These are phyloP conservation scores for Xylariaceae sp. DNA, from an alignment of 2,329 filamentous ascomycete species.

Conservation along the genomic window DNA sequence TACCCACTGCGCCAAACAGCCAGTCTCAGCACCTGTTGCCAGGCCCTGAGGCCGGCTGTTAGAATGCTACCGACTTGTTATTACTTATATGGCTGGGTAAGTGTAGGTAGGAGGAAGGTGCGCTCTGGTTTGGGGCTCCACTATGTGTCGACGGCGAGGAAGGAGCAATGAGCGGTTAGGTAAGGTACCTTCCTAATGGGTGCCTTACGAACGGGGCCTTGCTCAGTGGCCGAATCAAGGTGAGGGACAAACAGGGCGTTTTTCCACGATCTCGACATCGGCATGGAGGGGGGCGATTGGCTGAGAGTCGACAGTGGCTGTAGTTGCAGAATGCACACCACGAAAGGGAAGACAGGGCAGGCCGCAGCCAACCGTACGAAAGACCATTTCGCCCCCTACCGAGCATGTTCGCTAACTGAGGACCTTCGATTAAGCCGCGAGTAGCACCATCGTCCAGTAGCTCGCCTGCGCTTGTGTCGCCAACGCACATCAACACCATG, in stretches of 20 bases:
- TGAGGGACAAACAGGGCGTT: slow-evolving; percentile 18
- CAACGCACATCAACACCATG: slow-evolving; percentile 14
- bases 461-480: slow-evolving; percentile 9
- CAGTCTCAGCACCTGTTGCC: too few relatives aligned
- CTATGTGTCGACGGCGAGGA: too few relatives aligned
- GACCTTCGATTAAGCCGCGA: too few relatives aligned
- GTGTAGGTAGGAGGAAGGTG: too few relatives aligned
- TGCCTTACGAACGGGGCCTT: not conserved
- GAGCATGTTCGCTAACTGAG: too few relatives aligned
- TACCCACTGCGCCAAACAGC: too few relatives aligned
- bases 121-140: too few relatives aligned
- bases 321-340: slow-evolving; percentile 2
- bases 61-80: too few relatives aligned
- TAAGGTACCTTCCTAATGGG: not conserved
- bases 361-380: slow-evolving; percentile 15
- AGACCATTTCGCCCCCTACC: slow-evolving; percentile 4
- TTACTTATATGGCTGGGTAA: too few relatives aligned
- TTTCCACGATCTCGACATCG: slow-evolving; percentile 1
- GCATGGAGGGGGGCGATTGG: slow-evolving; percentile 15
- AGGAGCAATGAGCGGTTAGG: too few relatives aligned
- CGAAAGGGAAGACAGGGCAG: slow-evolving; percentile 9
- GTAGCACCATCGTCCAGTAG: slow-evolving; percentile 9
- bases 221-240: slow-evolving; percentile 6
- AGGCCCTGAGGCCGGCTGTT: too few relatives aligned
- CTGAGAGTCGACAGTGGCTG: not conserved